Base-by-base conservation (phyloP, 768 basidiomycete species). In the Serendipita sp. region DNA sequence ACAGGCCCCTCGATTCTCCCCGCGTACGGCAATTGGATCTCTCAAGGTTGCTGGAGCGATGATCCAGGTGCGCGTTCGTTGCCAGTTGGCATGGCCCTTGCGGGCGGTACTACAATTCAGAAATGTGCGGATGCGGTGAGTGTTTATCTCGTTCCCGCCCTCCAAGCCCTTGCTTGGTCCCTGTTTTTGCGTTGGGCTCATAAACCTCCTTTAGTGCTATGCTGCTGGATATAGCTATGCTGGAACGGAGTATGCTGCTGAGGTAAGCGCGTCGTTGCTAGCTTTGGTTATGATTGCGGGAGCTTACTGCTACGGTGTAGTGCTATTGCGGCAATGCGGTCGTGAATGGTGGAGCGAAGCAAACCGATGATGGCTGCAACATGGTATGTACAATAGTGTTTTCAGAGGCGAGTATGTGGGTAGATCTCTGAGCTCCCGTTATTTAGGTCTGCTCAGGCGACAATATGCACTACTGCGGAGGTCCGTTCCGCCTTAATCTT, bases 401-500 rank as follows among this genome's bases (percentile, higher is more conserved):
- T 38, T 1, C 34, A 38, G 34, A 38, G 14, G 14, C 5, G 14
- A n/a, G n/a, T n/a, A n/a, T n/a, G n/a, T n/a, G n/a, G n/a, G n/a
- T n/a, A n/a, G n/a, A n/a, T n/a, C n/a, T n/a, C n/a, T n/a, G n/a
- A n/a, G n/a, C n/a, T n/a, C n/a, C n/a, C n/a, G n/a, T n/a, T n/a
- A n/a, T n/a, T 7, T 38, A 38, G 34, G 7, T 75, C 26, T 89
- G 86, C 68, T 71, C 70, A 1, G 86, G 22, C 9, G 53, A 58
- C 31, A 58, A 58, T 34, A 22, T 58, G 20, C 53, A 58, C n/a
- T 58, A 58, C 24, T 58, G 53, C 31, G 53, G 53, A 20, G 53
- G 53, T 34, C 83, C 86, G 0, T 77, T 84, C 67, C 74, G 80
- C 48, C 73, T 88, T 20, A 84, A 80, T 61, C 71, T 83, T 2